Evolutionary conservation across 345 rosid genomes (phyloP), one percentile per base, ranked within the genome.

Genomic region (Eucalyptus paniculata): DNA sequence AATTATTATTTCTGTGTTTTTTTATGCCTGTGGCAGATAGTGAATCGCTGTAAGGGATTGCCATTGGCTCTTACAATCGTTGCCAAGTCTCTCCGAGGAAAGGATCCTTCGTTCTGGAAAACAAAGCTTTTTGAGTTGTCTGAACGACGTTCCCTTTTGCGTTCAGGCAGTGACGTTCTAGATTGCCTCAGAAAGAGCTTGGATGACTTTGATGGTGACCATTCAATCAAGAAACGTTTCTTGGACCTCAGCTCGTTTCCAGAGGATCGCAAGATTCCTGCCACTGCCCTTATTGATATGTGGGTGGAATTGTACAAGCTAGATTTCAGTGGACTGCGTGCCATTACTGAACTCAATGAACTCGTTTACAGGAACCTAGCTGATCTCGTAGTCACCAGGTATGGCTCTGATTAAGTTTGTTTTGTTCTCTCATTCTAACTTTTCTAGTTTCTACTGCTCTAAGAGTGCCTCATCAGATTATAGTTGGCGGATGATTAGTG

Each of bases 1-100:
- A 7, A 65, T 30, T 14, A n/a, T 65, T n/a, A 37, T 28, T 28
- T 5, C 4, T 60, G 4, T 24, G n/a, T n/a, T 85, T 56, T 50
- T 47, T 5, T 18, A 5, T 4, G 51, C 21, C 34, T 7, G 60
- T 23, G 60, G 60, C 30, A 56, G 62, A 10, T 56, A 9, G 62
- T 56, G 65, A 5, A 26, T 2, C 15, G 15, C 88, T 96, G 98
- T 89, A 95, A 92, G 50, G 95, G 98, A 89, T 86, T 87, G 82
- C 96, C 98, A 30, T 34, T 96, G 15, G 93, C 93, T 24, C 93
- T 96, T 90, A 87, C 88, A 77, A 94, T 96, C n/a, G 92, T 94
- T 0, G 97, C 96, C 32, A 56, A 42, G 56, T 96, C 94, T 12
- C 95, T 96, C 17, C 72, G 92, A 12, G 90, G 93, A 45, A 24